Conservation (phyloP, 2,329 filamentous ascomycete genomes). For the Nannizziopsis arthrosporioides region DNA sequence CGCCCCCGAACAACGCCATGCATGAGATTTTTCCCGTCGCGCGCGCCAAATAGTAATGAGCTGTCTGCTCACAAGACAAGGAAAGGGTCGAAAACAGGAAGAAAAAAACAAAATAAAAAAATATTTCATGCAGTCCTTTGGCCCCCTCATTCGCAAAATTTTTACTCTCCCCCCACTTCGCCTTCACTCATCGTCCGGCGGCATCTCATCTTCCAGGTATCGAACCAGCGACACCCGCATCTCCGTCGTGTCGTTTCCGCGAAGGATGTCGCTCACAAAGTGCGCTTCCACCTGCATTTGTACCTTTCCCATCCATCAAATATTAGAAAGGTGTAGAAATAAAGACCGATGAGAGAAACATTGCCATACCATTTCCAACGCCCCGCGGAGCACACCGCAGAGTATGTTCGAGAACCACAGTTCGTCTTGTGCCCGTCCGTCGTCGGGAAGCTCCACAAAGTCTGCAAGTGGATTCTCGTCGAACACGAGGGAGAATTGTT, state of each 20-base stretch:
- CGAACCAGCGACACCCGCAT: slow-evolving; percentile 86
- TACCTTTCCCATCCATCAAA: slow-evolving; percentile 40
- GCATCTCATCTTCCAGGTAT: slow-evolving; percentile 96
- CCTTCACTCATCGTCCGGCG: slow-evolving; percentile 78
- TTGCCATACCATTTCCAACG: slow-evolving; percentile 96
- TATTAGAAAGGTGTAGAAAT: too few species aligned
- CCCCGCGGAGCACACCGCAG: slow-evolving; percentile 80
- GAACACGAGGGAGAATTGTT: slow-evolving; percentile 90
- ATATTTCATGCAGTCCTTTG: too few species aligned
- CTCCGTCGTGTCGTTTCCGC: slow-evolving; percentile 91
- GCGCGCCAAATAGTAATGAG: too few species aligned
- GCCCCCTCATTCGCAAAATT: too few species aligned
- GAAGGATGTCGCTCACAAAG: slow-evolving; percentile 85
- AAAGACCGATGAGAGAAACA: too few species aligned
- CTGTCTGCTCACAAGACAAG: too few species aligned
- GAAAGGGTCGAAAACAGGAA: too few species aligned
- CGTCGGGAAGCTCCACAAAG: slow-evolving; percentile 93
- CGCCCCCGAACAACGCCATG: slow-evolving; percentile 5
- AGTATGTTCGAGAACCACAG: slow-evolving; percentile 98
- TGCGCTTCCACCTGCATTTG: slow-evolving; percentile 98
- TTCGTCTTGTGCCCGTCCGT: slow-evolving; percentile 89
- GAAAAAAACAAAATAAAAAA: neutral
- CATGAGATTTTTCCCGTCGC: neutral
- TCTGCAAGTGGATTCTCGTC: slow-evolving; percentile 95
- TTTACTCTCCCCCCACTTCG: too few species aligned